A percentile compares a stretch with the other conserved stretches of the same genome.
phyloP scores from a whole-genome alignment of 2,329 filamentous ascomycete species.

The Beauveria bassiana region DNA sequence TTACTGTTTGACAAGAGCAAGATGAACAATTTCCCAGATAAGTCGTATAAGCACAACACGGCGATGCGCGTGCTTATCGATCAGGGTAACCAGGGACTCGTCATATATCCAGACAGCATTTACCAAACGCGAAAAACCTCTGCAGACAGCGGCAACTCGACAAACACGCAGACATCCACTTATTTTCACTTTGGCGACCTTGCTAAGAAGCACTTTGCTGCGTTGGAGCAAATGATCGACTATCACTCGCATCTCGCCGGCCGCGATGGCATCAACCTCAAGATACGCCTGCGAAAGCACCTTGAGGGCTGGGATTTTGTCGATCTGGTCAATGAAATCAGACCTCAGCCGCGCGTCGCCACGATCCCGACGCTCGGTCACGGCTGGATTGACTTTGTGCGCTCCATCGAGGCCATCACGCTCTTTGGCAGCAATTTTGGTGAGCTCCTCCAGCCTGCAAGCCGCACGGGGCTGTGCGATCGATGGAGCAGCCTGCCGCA shows the following conservation, averaged over 20 bases:
- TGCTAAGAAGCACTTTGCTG: constrained; percentile 15
- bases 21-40: not conserved
- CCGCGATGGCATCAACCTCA: constrained; percentile 11
- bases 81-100: not conserved
- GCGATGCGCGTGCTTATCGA: not conserved
- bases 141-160: not conserved
- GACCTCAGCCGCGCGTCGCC: constrained; percentile 17
- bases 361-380: constrained; percentile 9
- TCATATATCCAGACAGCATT: not conserved
- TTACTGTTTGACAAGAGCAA: not conserved
- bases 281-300: constrained; percentile 11
- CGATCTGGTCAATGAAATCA: constrained; percentile 15
- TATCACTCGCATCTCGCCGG: constrained; percentile 14
- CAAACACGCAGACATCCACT: not conserved
- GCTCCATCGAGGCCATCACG: constrained; percentile 16
- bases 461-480: not conserved
- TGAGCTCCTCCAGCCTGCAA: constrained; percentile 14
- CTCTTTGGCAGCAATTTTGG: constrained; percentile 19
- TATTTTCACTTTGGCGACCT: constrained; percentile 12
- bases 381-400: constrained; percentile 19
- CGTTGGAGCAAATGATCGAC: constrained; percentile 20
- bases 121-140: not conserved
- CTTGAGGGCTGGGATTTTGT: constrained; percentile 25
- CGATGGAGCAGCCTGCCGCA: not conserved
- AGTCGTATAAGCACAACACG: not conserved